Evolutionary conservation across 768 basidiomycete genomes (phyloP).

Genomic region (Cantharellus cinnabarinus): DNA sequence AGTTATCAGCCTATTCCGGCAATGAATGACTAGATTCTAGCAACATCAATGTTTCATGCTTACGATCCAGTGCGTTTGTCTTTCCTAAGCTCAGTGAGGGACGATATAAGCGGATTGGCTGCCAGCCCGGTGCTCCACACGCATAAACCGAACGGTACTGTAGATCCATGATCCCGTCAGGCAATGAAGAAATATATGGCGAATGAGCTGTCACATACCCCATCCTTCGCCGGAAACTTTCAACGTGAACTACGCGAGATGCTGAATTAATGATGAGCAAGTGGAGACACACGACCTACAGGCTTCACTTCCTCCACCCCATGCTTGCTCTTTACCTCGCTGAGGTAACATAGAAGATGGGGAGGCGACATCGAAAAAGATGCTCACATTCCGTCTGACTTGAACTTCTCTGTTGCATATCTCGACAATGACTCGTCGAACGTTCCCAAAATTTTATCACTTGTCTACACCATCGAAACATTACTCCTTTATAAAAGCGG

Average conservation of each 20-base stretch:
- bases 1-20: not conserved
- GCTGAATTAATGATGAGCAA: not conserved
- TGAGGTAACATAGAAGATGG: not conserved
- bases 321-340: not conserved
- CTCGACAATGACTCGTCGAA: not conserved
- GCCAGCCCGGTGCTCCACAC: slow-evolving; percentile 80
- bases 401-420: not conserved
- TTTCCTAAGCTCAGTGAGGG: slow-evolving; percentile 39
- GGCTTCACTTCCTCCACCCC: not conserved
- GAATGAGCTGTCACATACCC: not conserved
- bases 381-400: not conserved
- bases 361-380: not conserved
- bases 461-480: not conserved
- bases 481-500: not conserved
- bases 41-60: not conserved
- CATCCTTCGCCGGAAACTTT: not conserved
- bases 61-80: slow-evolving; percentile 37
- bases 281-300: not conserved
- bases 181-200: not conserved
- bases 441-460: not conserved
- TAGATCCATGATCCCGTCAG: not conserved
- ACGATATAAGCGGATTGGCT: slow-evolving; percentile 55
- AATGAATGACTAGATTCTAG: too few species aligned
- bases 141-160: slow-evolving; percentile 62
- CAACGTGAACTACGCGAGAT: not conserved